Conservation (phyloP, 2,329 filamentous ascomycete species). For the Penicillium corylophilum region DNA sequence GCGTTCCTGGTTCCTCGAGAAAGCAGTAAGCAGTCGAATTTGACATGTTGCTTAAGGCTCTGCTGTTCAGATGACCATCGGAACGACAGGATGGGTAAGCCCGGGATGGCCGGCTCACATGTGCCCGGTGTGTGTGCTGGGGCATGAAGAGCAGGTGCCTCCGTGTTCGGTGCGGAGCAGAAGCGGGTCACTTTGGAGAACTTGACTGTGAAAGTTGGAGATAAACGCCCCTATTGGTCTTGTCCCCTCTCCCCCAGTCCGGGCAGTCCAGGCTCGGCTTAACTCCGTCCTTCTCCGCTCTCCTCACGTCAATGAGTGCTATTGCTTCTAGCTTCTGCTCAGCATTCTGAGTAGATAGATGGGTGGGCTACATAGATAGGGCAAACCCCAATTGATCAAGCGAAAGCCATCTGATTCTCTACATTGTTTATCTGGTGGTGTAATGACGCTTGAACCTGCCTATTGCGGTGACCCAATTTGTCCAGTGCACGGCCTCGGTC, state of each 20-base stretch:
- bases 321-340: background rate
- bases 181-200: slow-evolving; percentile 8
- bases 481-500: slow-evolving; percentile 3
- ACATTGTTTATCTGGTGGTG: background rate
- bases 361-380: background rate
- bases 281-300: slow-evolving; percentile 18
- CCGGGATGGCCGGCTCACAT: slow-evolving; percentile 14
- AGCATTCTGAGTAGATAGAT: background rate
- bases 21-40: slow-evolving; percentile 12
- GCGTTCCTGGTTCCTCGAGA: slow-evolving; percentile 1
- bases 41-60: background rate
- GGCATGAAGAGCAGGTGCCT: slow-evolving; percentile 5
- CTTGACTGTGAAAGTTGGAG: slow-evolving; percentile 13
- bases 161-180: slow-evolving; percentile 22
- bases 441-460: slow-evolving; percentile 15
- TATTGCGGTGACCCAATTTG: background rate
- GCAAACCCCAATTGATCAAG: background rate
- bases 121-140: slow-evolving; percentile 1
- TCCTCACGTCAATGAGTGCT: slow-evolving; percentile 5
- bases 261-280: slow-evolving; percentile 10
- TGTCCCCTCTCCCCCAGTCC: slow-evolving; percentile 3
- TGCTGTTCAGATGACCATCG: slow-evolving; percentile 10
- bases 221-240: slow-evolving; percentile 4
- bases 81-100: slow-evolving; percentile 16
- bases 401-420: background rate